These are phyloP conservation scores for Kwoniella shivajii DNA, from an alignment of 1,284 basidiomycete species.

Conservation along the genomic window DNA sequence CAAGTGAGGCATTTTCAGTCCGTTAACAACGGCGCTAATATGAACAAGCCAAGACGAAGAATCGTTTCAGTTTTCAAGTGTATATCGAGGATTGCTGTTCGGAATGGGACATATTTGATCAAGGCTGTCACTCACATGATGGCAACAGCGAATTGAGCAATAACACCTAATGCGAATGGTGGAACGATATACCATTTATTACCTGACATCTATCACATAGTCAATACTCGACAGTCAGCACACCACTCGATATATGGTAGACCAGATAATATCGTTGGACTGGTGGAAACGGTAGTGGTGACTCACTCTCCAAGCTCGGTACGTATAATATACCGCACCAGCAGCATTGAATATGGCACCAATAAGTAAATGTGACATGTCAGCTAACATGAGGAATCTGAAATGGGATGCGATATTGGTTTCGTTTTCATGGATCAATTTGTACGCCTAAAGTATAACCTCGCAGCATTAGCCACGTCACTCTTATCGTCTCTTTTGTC, in stretches of 20 bases:
- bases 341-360: constrained; percentile 7
- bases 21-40: neutral
- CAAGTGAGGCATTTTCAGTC: constrained; percentile 1
- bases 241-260: neutral
- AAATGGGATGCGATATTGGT: constrained; percentile 3
- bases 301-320: constrained; percentile 3
- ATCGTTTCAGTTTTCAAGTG: too few relatives aligned
- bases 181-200: constrained; percentile 12
- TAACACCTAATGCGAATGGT: constrained; percentile 4
- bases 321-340: constrained; percentile 8
- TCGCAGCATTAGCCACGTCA: neutral
- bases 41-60: too few relatives aligned
- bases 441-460: neutral
- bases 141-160: constrained; percentile 7
- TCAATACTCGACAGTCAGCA: neutral
- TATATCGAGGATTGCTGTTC: too few relatives aligned
- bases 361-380: constrained; percentile 10
- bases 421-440: constrained; percentile 4
- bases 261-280: too few relatives aligned
- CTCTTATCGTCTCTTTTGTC: too few relatives aligned
- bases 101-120: neutral
- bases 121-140: constrained; percentile 1
- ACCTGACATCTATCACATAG: constrained; percentile 5
- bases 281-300: neutral
- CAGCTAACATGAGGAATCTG: constrained; percentile 4